Evolutionary conservation across 164 flowering plant species (phyloP), one percentile per base, ranked within the genome.

Genomic region (Chimonanthus salicifolius): DNA sequence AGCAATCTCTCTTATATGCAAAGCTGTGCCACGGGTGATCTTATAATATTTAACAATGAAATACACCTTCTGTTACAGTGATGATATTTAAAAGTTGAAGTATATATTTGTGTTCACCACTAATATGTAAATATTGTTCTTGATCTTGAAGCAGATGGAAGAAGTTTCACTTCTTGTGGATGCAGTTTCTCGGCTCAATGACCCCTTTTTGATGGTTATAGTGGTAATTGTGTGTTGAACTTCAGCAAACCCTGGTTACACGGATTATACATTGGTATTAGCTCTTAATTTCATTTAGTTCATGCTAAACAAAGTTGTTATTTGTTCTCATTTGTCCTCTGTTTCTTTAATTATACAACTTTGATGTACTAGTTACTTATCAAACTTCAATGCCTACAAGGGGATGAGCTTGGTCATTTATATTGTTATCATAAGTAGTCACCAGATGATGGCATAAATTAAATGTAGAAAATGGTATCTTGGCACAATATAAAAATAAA

Each of bases 221-320:
- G 98, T 88, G 99, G 99, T 94, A 94, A 94, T 94, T 88, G 88
- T 86, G 94, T 84, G 94, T 91, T 94, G 93, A 90, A 86, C 91
- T 92, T 85, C 94, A 86, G 84, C 91, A 87, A 92, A 87, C 85
- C 88, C 89, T 87, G 93, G 90, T 92, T 90, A 85, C 87, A 83
- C 84, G 84, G 87, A 82, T 88, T 75, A 85, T 89, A 80, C 83
- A 87, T 94, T 82, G 96, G 97, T 94, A 90, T 92, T 88, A 85
- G 89, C 92, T 88, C 94, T 87, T 62, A 79, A 86, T 88, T 90
- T 88, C 85, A 83, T 73, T 76, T 68, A 72, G 44, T 80, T 73
- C 62, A 66, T 49, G 5, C 44, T 58, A 11, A 73, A 45, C 33
- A 33, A 33, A 33, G 33, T 33, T 33, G 33, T 33, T 33, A 33